These are phyloP conservation scores for Austroboletus festivus DNA, from an alignment of 768 basidiomycete genomes.

Conservation along the genomic window DNA sequence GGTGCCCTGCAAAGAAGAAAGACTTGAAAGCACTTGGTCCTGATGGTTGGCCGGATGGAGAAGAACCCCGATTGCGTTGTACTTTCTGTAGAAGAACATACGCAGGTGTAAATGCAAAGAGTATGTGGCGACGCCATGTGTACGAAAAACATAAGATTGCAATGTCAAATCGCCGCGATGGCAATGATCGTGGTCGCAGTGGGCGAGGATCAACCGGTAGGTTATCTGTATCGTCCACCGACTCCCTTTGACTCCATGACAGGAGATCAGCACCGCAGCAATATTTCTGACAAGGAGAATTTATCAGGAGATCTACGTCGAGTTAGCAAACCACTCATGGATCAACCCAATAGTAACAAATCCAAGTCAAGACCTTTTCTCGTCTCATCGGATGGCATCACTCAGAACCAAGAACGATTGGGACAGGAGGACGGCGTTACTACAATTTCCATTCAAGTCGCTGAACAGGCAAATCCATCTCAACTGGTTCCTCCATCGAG, in stretches of 20 bases:
- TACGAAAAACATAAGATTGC: conserved; percentile 90
- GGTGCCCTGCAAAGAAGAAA: conserved; percentile 85
- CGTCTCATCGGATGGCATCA: conserved; percentile 11
- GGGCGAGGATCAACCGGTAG: conserved; percentile 64
- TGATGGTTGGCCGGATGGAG: conserved; percentile 77
- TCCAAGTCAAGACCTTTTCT: conserved; percentile 22
- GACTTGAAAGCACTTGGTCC: conserved; percentile 65
- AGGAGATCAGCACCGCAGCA: conserved; percentile 65
- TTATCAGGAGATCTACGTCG: conserved; percentile 29
- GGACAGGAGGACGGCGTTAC: conserved; percentile 11
- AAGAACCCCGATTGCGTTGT: conserved; percentile 75
- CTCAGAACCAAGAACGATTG: conserved; percentile 14
- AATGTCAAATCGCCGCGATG: conserved; percentile 82
- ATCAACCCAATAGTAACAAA: conserved; percentile 17
- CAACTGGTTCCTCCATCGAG: conserved; percentile 16
- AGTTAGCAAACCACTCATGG: conserved; percentile 24
- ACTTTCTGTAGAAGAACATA: conserved; percentile 84
- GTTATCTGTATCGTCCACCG: conserved; percentile 26
- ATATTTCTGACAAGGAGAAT: conserved; percentile 33
- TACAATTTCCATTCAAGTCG: conserved; percentile 22
- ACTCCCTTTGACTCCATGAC: conserved; percentile 19
- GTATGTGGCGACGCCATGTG: conserved; percentile 88
- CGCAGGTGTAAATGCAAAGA: conserved; percentile 84
- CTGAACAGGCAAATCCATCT: conserved; percentile 26
- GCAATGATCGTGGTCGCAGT: conserved; percentile 54